Evolutionary conservation across 2,329 filamentous ascomycete genomes (phyloP), one percentile per base, ranked within the genome.

Genomic region (Colletotrichum paranaense): DNA sequence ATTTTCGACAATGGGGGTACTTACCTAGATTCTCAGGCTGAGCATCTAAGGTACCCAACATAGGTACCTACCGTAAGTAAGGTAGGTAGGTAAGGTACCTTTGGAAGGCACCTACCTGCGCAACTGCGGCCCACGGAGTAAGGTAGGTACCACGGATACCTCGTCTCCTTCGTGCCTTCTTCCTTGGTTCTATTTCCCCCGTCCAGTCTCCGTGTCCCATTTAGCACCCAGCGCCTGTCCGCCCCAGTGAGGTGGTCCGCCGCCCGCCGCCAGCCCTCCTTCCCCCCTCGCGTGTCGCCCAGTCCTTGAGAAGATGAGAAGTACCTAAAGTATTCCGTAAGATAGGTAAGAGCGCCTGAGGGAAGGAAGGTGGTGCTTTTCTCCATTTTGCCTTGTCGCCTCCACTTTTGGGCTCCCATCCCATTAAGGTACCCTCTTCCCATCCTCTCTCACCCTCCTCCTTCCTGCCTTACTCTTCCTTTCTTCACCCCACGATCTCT

Each of bases 331-430:
- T 12, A 35, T 4, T 35, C 11, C 4, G 32, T 38, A 42, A 42
- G 38, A 14, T 19, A 42, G 16, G 38, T 16, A 42, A 42, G 38
- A 42, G 38, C 38, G 42, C 42, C 42, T 49, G 19, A 49, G 42
- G 42, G 42, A 42, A 19, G 38, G 38, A 42, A 42, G 38, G 42
- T 49, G 38, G 38, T 42, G 28, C n/a, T 46, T 49, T 19, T 19
- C 26, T 55, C 58, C 58, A 63, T 62, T 53, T 53, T 74, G 53
- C 67, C 67, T 68, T 68, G 62, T 73, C 73, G 70, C 69, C 73
- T 69, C 73, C 69, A 73, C 69, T 68, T 68, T 73, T 73, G 70
- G 69, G 73, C 73, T 73, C 73, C 64, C 64, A 74, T 68, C 64
- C 68, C 65, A 64, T 68, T 69, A 74, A 73, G 73, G 70, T 73